Base-by-base conservation (phyloP, 176 grass and related monocot genomes). In the Oryza longistaminata region DNA sequence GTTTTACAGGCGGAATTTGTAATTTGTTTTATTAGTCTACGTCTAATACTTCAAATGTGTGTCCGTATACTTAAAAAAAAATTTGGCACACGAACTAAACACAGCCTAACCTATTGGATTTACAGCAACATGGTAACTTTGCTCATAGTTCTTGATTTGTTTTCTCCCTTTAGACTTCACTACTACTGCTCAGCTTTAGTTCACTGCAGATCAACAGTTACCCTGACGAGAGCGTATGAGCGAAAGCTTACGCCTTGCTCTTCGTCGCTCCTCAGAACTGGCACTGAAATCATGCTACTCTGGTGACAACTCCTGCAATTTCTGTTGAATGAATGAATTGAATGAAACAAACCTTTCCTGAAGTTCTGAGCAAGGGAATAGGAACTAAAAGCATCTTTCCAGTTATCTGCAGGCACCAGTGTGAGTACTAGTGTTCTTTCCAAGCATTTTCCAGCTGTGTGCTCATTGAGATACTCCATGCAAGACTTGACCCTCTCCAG, bases 371-470 rank as follows among this genome's bases (percentile, higher is more conserved):
- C 27, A 19, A 35, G 44, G 64, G 43, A 79, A 71, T 62, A 83
- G 45, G 64, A 67, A 37, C 27, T 68, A 16, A 78, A 46, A 69
- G 44, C 27, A 45, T 64, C 70, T 80, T 67, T 66, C 77, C 62
- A 68, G 40, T 68, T 49, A 49, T 7, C 73, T 75, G 73, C 46
- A 53, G 73, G 73, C 46, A 75, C 73, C 48, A 53, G 42, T 58
- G 4, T 40, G 7, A 40, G 39, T 40, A 40, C 3, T 40, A n/a
- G 53, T 27, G 25, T 34, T 75, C 46, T 75, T 53, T 55, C 27
- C 73, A 75, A 53, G 8, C 73, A 75, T 75, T 75, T 55, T 55
- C 73, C 73, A 75, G 73, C 73, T 75, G 26, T 50, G 71, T 71
- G 12, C 27, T 55, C 24, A 34, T 75, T 75, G 48, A 34, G 44